phyloP scores from a whole-genome alignment of 306 rosid species.

The Dicorynia guianensis region DNA sequence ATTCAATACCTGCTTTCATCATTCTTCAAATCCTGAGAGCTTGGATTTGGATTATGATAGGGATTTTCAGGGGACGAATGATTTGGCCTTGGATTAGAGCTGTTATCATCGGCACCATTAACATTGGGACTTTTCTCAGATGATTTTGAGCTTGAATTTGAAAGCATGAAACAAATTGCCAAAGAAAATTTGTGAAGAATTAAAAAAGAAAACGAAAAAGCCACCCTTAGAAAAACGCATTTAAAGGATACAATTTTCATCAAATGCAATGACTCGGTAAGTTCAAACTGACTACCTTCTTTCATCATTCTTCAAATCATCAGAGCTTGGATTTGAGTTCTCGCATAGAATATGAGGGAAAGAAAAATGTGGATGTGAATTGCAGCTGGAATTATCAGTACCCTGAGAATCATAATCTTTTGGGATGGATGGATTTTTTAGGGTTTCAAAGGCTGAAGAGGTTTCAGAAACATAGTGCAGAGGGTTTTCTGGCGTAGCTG shows the following conservation, averaged over 20 bases:
- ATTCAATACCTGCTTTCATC: conserved; percentile 39
- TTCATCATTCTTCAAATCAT: conserved; percentile 36
- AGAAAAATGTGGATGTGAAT: neutral
- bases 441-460: conserved; percentile 28
- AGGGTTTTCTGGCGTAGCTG: neutral
- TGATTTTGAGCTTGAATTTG: conserved; percentile 25
- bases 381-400: neutral
- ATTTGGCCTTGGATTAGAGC: neutral
- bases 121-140: conserved; percentile 21
- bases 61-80: conserved; percentile 39
- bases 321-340: conserved; percentile 25
- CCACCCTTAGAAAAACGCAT: neutral
- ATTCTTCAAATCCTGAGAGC: conserved; percentile 33
- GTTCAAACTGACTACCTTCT: conserved; percentile 40
- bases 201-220: too few species aligned
- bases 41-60: conserved; percentile 11
- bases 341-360: conserved; percentile 26
- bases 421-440: conserved; percentile 24
- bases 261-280: conserved; percentile 18
- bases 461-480: conserved; percentile 31
- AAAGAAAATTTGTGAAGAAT: neutral
- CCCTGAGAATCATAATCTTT: conserved; percentile 23
- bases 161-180: neutral
- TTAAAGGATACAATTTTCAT: neutral
- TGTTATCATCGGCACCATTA: conserved; percentile 8